Conservation (phyloP, 768 basidiomycete genomes). For the Lentinula sp. region DNA sequence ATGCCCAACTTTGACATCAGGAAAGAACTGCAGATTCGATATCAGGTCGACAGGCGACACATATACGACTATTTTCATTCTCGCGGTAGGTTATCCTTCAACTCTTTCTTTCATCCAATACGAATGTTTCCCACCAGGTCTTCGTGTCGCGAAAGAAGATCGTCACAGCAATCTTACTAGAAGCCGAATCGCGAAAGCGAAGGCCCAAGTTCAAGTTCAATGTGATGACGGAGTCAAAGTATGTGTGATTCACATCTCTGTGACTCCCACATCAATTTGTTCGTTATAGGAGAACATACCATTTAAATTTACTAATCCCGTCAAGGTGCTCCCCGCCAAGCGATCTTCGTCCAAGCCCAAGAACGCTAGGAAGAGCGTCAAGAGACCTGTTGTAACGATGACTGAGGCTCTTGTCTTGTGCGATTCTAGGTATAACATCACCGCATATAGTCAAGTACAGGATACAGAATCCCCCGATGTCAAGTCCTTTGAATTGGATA, state of each 20-base stretch:
- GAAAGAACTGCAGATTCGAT: conserved; percentile 65
- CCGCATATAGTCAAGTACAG: neutral
- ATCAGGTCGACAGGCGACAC: conserved; percentile 64
- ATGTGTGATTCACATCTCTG: neutral
- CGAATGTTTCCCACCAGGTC: conserved; percentile 13
- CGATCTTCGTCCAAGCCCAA: neutral
- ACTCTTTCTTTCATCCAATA: neutral
- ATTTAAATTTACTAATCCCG: neutral
- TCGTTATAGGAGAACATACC: neutral
- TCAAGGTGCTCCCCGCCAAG: neutral
- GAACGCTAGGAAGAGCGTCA: neutral
- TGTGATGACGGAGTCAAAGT: neutral
- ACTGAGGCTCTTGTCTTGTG: neutral
- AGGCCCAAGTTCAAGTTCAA: neutral
- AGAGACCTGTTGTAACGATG: neutral
- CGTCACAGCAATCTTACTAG: conserved; percentile 7
- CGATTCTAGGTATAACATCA: neutral
- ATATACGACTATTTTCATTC: conserved; percentile 78
- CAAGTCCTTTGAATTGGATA: neutral
- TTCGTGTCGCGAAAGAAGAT: conserved; percentile 9
- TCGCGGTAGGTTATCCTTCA: conserved; percentile 26
- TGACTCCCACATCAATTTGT: neutral
- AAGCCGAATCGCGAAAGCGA: conserved; percentile 5
- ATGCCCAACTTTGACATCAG: conserved; percentile 73
- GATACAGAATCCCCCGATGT: neutral